Base-by-base conservation (phyloP, 2,329 filamentous ascomycete species). In the Teratosphaeria viscida region DNA sequence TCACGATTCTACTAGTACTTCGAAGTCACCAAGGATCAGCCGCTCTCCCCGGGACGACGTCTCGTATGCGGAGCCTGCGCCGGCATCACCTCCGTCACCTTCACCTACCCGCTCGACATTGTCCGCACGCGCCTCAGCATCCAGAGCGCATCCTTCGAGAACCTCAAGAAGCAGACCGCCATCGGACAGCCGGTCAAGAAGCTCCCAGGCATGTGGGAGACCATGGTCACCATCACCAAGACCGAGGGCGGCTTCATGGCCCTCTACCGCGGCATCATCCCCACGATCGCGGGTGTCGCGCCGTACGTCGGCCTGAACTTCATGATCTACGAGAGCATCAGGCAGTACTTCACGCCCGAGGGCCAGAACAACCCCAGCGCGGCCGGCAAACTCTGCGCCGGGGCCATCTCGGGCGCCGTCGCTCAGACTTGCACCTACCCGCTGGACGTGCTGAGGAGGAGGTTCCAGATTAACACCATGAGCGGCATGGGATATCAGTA, bases 391-490 rank as follows among this genome's bases (percentile, higher is more conserved):
- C 80, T 99, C 52, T 82, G 86, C 32, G 92, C 94, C 3, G 94
- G 94, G 60, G 94, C 94, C 14, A 84, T 97, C 57, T 96, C 92
- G n/a, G 94, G 94, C 47, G 94, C 90, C 32, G 89, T 99, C 57
- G 94, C 94, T 52, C 94, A 99, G 74, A 97, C 92, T 2, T 96
- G 89, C 81, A 99, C 94, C 70, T 99, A 99, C 76, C 94, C 94
- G 62, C 96, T 99, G 89, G 92, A 96, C 72, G 92, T 99, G 2
- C 81, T 99, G 58, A 89, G 94, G 35, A 86, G 94, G 61, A 85
- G 94, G 56, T 99, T 99, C 74, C 94, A 99, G 72, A 94, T 99
- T 77, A 99, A 99, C 76, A 96, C 94, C 58, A 99, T 99, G 94
- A 90, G 89, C 55, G 94, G 94, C 57, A 92, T 99, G 86, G 94